phyloP scores from a whole-genome alignment of 441 rosid species.

The Adansonia madagascariensis region DNA sequence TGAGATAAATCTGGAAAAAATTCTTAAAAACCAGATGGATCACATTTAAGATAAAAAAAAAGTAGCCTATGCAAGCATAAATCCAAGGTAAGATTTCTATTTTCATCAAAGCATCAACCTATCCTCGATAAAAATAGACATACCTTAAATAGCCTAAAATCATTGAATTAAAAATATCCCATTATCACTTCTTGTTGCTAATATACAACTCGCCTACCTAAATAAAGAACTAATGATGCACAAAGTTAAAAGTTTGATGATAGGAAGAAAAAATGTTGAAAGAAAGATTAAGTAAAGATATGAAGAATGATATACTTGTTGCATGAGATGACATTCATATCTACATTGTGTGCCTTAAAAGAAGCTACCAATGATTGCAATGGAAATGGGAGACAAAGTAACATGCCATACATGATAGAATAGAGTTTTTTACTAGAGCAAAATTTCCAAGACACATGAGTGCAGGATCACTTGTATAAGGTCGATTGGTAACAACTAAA shows the following conservation, averaged over 20 bases:
- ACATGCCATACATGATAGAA: background rate
- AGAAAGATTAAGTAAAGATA: background rate
- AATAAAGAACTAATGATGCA: conserved; percentile 29
- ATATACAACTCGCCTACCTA: conserved; percentile 88
- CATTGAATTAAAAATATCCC: conserved; percentile 87
- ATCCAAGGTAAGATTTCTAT: background rate
- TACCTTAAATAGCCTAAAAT: conserved; percentile 76
- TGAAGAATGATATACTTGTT: conserved; percentile 58
- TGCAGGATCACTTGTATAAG: conserved; percentile 87
- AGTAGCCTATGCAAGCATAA: background rate
- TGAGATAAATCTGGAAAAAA: background rate
- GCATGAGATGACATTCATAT: conserved; percentile 96
- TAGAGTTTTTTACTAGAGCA: conserved; percentile 59
- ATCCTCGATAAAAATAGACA: background rate
- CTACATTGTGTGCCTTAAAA: conserved; percentile 86
- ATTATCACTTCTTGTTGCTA: conserved; percentile 95
- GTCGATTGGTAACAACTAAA: conserved; percentile 90
- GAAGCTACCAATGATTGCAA: conserved; percentile 17
- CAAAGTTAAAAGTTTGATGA: conserved; percentile 24
- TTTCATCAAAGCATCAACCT: background rate
- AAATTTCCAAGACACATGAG: conserved; percentile 95
- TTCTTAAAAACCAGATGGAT: background rate
- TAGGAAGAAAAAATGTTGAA: background rate
- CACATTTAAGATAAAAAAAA: background rate
- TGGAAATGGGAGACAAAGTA: too few species aligned